Percentiles rank a stretch among this genome's conserved stretches.
Evolutionary conservation across 2,329 filamentous ascomycete genomes (phyloP).

Genomic region (Beauveria australis): DNA sequence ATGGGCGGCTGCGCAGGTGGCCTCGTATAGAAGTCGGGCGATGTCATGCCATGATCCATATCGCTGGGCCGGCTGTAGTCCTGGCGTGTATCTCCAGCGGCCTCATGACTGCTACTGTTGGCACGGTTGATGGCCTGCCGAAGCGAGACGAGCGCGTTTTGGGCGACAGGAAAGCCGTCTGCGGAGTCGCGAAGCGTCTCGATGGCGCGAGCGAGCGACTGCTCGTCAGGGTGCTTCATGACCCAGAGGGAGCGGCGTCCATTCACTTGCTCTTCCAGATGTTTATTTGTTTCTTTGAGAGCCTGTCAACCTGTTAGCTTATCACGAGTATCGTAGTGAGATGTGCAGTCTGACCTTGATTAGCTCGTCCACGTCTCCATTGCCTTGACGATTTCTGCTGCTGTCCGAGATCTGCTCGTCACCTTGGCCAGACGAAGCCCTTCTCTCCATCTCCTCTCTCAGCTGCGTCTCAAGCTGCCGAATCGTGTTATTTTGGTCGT

Average conservation of each 20-base stretch:
- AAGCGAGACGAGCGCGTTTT: slow-evolving; percentile 21
- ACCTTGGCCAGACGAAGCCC: slow-evolving; percentile 14
- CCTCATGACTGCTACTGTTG: neutral
- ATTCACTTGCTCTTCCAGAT: slow-evolving; percentile 29
- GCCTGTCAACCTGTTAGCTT: slow-evolving; percentile 15
- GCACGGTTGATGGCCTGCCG: slow-evolving; percentile 12
- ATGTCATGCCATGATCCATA: neutral
- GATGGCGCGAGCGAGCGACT: slow-evolving; percentile 24
- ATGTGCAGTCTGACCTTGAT: slow-evolving; percentile 21
- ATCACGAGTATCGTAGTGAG: neutral
- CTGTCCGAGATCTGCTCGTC: slow-evolving; percentile 22
- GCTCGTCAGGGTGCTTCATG: slow-evolving; percentile 25
- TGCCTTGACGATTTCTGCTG: slow-evolving; percentile 20
- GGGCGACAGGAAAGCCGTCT: slow-evolving; percentile 20
- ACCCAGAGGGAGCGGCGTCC: slow-evolving; percentile 28
- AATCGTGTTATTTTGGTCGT: slow-evolving; percentile 26
- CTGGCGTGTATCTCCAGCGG: neutral
- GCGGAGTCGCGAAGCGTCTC: slow-evolving; percentile 23
- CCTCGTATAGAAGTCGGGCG: neutral
- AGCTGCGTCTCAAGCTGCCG: slow-evolving; percentile 25
- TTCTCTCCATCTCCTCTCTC: slow-evolving; percentile 23
- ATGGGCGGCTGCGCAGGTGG: neutral
- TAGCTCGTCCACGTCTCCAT: slow-evolving; percentile 20
- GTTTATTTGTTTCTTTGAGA: slow-evolving; percentile 25
- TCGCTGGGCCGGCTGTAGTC: neutral